A percentile compares a stretch with the other conserved stretches of the same genome.
These are phyloP conservation scores for Symbiodinium pilosum DNA, from an alignment of 73 alveolate species.

Conservation along the genomic window DNA sequence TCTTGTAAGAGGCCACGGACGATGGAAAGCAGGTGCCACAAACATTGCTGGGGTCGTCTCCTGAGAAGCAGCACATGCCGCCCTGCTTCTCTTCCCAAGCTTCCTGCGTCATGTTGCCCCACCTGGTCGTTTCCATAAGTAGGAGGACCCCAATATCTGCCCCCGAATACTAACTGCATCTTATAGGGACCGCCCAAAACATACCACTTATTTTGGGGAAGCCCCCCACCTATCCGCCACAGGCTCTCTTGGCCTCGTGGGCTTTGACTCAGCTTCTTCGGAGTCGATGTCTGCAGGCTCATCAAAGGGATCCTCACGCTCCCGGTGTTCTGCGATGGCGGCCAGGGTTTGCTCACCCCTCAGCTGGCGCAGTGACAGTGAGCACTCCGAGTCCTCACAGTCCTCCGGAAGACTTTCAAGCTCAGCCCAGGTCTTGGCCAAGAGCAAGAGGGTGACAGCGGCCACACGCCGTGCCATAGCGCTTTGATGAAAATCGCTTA, in stretches of 20 bases:
- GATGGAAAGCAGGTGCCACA: slow-evolving; percentile 69
- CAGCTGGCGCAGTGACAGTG: slow-evolving; percentile 83
- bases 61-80: slow-evolving; percentile 79
- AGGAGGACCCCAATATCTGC: too few relatives aligned
- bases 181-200: too few relatives aligned
- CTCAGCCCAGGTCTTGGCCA: not conserved
- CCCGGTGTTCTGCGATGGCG: not conserved
- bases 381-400: slow-evolving; percentile 45
- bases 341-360: slow-evolving; percentile 65
- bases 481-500: not conserved
- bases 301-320: not conserved
- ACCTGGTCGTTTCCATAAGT: too few relatives aligned
- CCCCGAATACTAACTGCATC: too few relatives aligned
- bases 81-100: slow-evolving; percentile 58
- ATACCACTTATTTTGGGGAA: too few relatives aligned
- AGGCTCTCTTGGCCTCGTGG: not conserved
- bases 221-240: not conserved
- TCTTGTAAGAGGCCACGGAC: slow-evolving; percentile 14
- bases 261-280: not conserved
- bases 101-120: slow-evolving; percentile 56
- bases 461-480: not conserved
- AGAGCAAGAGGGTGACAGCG: not conserved
- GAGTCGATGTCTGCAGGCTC: not conserved
- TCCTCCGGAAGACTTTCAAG: not conserved
- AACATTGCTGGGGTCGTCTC: slow-evolving; percentile 20